Conservation (phyloP, 306 rosid genomes). For the cucumber (Cucumis sativus) region Cucumber_9930_V3 NC_026659.2:30931501-30932000, state of each 20-base stretch:
- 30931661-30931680: background rate
- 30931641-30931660: background rate
- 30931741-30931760: background rate
- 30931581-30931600: no score
- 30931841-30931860: background rate
- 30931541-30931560: no score
- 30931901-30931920: background rate
- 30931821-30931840: background rate
- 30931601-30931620: no score
- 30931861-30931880: background rate
- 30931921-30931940: no score
- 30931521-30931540: no score
- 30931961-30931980: conserved; percentile 8
- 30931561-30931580: no score
- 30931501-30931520: no score
- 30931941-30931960: background rate
- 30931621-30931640: no score
- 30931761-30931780: conserved; percentile 6
- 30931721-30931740: background rate
- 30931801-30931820: background rate
- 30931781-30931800: background rate
- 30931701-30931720: no score
- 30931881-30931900: background rate
- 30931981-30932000: conserved; percentile 1
- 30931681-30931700: background rate